Percentiles rank a stretch among this genome's conserved stretches.
phyloP scores from a whole-genome alignment of 805 yeast genomes.

The Clavispora carvajalis region DNA sequence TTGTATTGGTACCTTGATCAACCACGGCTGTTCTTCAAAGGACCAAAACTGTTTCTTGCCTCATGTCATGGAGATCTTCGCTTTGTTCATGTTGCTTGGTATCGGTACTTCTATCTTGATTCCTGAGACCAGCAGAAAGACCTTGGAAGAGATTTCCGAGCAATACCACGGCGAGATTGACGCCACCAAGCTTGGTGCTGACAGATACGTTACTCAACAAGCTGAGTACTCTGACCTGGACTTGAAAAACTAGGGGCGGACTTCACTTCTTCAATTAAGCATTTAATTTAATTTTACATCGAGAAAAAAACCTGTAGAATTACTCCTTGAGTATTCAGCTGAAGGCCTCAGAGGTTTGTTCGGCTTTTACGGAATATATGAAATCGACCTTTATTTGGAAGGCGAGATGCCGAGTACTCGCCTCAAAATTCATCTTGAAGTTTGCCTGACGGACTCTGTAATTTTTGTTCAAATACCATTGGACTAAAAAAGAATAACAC shows the following conservation, averaged over 20 bases:
- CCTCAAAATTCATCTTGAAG: too few relatives aligned
- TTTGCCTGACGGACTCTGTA: too few relatives aligned
- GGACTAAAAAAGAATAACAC: too few relatives aligned
- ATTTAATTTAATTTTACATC: neutral
- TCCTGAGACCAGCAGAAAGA: slow-evolving; percentile 90
- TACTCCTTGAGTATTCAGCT: too few relatives aligned
- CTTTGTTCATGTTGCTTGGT: slow-evolving; percentile 87
- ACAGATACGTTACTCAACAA: slow-evolving; percentile 31
- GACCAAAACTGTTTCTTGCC: slow-evolving; percentile 73
- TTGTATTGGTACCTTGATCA: slow-evolving; percentile 74
- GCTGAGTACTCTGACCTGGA: slow-evolving; percentile 35
- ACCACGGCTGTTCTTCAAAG: slow-evolving; percentile 68
- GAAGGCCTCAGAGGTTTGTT: too few relatives aligned
- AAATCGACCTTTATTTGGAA: too few relatives aligned
- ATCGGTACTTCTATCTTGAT: slow-evolving; percentile 56
- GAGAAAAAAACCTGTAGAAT: too few relatives aligned
- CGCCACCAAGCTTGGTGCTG: slow-evolving; percentile 35
- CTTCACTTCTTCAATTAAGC: neutral
- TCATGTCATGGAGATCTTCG: slow-evolving; percentile 91
- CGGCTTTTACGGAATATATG: too few relatives aligned
- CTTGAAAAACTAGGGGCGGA: slow-evolving; percentile 17
- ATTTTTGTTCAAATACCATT: too few relatives aligned
- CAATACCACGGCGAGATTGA: slow-evolving; percentile 75
- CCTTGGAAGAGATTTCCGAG: slow-evolving; percentile 79
- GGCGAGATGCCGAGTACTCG: too few relatives aligned